Conservation (phyloP, 1,284 basidiomycete species). For the Peniophora sp. region DNA sequence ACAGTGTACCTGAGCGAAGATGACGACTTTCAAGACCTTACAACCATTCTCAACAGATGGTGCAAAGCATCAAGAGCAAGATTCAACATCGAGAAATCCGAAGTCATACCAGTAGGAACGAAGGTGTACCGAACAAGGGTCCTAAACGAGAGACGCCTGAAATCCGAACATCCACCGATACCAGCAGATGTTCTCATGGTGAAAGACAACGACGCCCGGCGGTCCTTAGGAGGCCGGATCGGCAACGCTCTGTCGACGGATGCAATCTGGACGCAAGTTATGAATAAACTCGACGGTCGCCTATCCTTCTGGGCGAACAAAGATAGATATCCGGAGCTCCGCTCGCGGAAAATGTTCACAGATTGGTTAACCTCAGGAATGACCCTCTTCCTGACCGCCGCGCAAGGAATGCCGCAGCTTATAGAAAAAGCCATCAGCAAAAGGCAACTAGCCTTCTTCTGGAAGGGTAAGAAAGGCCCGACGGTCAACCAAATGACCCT, state of each 20-base stretch:
- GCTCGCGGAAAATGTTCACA: background rate
- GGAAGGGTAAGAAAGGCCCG: conserved; percentile 9
- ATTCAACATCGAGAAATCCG: conserved; percentile 28
- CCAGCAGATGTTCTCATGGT: conserved; percentile 10
- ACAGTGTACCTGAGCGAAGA: conserved; percentile 14
- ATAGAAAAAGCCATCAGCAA: conserved; percentile 2
- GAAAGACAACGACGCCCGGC: conserved; percentile 14
- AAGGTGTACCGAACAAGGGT: background rate
- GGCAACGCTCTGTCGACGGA: conserved; percentile 14
- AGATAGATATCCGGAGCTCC: background rate
- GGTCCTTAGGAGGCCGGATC: conserved; percentile 21
- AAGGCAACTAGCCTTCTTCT: conserved; percentile 13
- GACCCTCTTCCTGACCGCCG: conserved; percentile 19
- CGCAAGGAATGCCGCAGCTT: conserved; percentile 16
- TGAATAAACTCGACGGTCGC: background rate
- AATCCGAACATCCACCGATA: background rate
- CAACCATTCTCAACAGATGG: conserved; percentile 18
- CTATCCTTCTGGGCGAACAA: background rate
- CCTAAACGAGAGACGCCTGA: background rate
- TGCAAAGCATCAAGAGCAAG: conserved; percentile 24
- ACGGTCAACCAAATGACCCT: conserved; percentile 8
- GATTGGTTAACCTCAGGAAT: conserved; percentile 9
- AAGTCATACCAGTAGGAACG: conserved; percentile 24
- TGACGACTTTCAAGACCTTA: conserved; percentile 14
- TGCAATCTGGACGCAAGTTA: conserved; percentile 13